phyloP scores from a whole-genome alignment of 495 filamentous ascomycete genomes.

The Lichenothelia convexa region DNA sequence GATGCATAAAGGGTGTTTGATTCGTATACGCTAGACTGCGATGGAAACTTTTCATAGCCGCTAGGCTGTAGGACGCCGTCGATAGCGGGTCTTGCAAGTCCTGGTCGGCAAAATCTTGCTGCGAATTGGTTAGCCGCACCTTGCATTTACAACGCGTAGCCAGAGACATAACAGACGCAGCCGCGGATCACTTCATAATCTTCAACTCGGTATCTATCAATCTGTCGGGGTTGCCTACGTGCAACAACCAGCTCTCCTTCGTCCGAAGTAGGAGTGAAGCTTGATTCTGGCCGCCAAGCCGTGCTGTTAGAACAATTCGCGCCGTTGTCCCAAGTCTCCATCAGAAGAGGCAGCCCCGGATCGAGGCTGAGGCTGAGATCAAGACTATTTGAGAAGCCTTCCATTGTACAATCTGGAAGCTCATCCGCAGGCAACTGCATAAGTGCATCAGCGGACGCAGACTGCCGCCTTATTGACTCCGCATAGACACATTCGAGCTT shows the following conservation, averaged over 20 bases:
- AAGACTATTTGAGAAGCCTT: conserved; percentile 3
- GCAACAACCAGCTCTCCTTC: no score
- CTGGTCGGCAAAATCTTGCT: conserved; percentile 19
- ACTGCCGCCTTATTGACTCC: conserved; percentile 2
- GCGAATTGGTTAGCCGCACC: not conserved
- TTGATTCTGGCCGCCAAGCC: no score
- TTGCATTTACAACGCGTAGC: not conserved
- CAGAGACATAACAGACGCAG: not conserved
- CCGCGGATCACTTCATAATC: conserved; percentile 4
- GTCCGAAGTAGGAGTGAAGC: no score
- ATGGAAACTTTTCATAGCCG: conserved; percentile 13
- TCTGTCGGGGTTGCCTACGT: no score
- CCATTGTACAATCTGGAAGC: not conserved
- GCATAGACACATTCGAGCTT: conserved; percentile 17
- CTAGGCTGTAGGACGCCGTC: conserved; percentile 13
- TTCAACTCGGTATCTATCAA: conserved; percentile 3
- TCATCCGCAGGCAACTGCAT: not conserved
- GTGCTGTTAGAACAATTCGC: no score
- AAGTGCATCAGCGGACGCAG: not conserved
- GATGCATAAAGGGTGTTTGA: conserved; percentile 20
- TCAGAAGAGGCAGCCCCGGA: conserved; percentile 1
- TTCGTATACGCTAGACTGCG: conserved; percentile 13
- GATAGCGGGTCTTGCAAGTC: conserved; percentile 19
- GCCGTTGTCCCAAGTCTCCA: no score
- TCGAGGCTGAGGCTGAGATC: not conserved